Conservation (phyloP, 2,329 filamentous ascomycete genomes). For the Septoria linicola region DNA sequence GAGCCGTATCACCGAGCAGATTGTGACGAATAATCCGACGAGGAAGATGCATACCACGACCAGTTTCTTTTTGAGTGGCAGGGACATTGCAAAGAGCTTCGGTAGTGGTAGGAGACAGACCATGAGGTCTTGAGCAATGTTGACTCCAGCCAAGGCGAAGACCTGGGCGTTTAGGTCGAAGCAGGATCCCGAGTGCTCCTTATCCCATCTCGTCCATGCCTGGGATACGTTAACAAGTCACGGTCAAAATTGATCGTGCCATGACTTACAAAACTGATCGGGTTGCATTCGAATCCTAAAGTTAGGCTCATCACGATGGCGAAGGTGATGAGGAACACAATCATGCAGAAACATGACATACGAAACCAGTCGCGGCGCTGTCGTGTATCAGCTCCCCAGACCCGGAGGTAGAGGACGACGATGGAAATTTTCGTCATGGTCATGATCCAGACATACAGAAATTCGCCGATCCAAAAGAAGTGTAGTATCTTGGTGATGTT, state of each 20-base stretch:
- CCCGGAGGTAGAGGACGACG: constrained; percentile 12
- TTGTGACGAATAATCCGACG: constrained; percentile 25
- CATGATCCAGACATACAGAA: constrained; percentile 19
- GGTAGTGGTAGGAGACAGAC: constrained; percentile 18
- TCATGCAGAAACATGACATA: constrained; percentile 3
- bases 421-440: constrained; percentile 14
- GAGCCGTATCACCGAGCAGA: constrained; percentile 23
- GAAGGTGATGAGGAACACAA: constrained; percentile 3
- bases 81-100: constrained; percentile 6
- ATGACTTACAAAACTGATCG: constrained; percentile 11
- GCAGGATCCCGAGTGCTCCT: constrained; percentile 10
- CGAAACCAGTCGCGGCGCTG: constrained; percentile 12
- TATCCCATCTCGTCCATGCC: constrained; percentile 15
- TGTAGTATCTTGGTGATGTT: constrained; percentile 15
- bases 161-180: constrained; percentile 12
- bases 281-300: constrained; percentile 16
- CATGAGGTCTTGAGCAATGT: constrained; percentile 17
- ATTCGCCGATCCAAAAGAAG: constrained; percentile 17
- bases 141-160: constrained; percentile 13
- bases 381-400: constrained; percentile 1
- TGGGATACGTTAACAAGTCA: not conserved
- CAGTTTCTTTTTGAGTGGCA: constrained; percentile 11
- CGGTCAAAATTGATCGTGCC: too few relatives aligned
- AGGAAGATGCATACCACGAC: constrained; percentile 14
- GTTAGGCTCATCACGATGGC: constrained; percentile 14